Percentiles rank a stretch among this genome's conserved stretches.
Conservation (phyloP, 2,329 filamentous ascomycete genomes). For the Niveomyces coronatus region DNA sequence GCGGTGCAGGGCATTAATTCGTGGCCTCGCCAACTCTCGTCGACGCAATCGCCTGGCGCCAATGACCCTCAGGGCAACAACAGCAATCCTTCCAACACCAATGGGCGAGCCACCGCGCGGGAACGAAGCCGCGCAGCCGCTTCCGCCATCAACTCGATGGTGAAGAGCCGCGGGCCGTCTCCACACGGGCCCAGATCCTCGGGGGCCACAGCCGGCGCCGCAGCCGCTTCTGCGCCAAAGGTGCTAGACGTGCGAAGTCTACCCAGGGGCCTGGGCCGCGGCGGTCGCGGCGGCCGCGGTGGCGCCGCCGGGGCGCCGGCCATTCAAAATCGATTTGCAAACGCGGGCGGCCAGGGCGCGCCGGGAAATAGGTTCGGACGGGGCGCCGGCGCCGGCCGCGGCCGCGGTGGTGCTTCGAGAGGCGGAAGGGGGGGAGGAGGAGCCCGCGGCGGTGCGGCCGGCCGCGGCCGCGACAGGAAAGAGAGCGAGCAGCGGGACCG, state of each 20-base stretch:
- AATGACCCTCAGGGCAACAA: slow-evolving; percentile 11
- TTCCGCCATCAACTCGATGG: slow-evolving; percentile 23
- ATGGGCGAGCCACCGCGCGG: slow-evolving; percentile 13
- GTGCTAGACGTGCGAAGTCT: slow-evolving; percentile 31
- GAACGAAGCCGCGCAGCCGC: slow-evolving; percentile 24
- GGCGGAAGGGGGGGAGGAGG: slow-evolving; percentile 8
- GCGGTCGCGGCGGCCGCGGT: slow-evolving; percentile 17
- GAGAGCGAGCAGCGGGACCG: slow-evolving; percentile 16
- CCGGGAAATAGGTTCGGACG: slow-evolving; percentile 6
- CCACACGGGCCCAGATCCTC: background rate
- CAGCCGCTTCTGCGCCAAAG: slow-evolving; percentile 16
- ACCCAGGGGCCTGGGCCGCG: slow-evolving; percentile 20
- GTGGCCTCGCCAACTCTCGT: slow-evolving; percentile 29
- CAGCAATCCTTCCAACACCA: slow-evolving; percentile 6
- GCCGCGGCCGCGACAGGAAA: slow-evolving; percentile 15
- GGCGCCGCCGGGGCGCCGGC: slow-evolving; percentile 3
- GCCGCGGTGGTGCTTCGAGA: slow-evolving; percentile 7
- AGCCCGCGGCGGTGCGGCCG: slow-evolving; percentile 8
- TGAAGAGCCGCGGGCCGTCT: slow-evolving; percentile 14
- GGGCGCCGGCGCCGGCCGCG: slow-evolving; percentile 7
- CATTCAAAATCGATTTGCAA: no score
- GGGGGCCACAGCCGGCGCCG: background rate
- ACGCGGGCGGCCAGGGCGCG: no score
- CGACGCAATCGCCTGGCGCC: slow-evolving; percentile 20
- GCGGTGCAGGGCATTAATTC: slow-evolving; percentile 20